Evolutionary conservation across 2,329 filamentous ascomycete genomes (phyloP).

Genomic region (Neofusicoccum umdonicola): DNA sequence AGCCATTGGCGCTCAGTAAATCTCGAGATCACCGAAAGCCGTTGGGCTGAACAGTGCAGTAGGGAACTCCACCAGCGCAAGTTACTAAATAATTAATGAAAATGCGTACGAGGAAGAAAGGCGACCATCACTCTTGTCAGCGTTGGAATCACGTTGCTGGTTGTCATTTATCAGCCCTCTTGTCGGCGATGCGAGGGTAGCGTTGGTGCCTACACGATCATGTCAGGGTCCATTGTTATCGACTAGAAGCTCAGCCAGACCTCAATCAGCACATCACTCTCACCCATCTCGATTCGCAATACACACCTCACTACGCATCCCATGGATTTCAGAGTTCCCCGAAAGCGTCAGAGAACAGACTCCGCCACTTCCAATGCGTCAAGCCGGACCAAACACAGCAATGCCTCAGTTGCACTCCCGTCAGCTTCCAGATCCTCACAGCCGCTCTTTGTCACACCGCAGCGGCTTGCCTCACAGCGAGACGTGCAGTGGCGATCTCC

Average conservation of each 20-base stretch:
- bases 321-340: neutral
- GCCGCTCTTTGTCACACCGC: neutral
- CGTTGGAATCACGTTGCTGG: neutral
- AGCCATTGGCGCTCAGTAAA: neutral
- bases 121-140: neutral
- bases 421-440: neutral
- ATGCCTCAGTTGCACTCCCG: neutral
- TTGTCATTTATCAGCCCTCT: neutral
- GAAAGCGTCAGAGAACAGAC: neutral
- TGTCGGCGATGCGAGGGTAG: neutral
- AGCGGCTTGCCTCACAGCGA: neutral
- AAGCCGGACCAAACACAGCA: neutral
- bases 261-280: neutral
- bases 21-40: neutral
- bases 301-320: neutral
- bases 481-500: slow-evolving; percentile 18
- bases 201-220: neutral
- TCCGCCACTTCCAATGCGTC: neutral
- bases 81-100: too few species aligned
- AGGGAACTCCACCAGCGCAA: too few species aligned
- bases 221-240: neutral
- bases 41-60: too few species aligned
- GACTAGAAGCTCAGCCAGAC: neutral
- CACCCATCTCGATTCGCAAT: neutral
- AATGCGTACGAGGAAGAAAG: neutral